Evolutionary conservation across 768 basidiomycete species (phyloP).

Genomic region (Mycena chlorophos): DNA sequence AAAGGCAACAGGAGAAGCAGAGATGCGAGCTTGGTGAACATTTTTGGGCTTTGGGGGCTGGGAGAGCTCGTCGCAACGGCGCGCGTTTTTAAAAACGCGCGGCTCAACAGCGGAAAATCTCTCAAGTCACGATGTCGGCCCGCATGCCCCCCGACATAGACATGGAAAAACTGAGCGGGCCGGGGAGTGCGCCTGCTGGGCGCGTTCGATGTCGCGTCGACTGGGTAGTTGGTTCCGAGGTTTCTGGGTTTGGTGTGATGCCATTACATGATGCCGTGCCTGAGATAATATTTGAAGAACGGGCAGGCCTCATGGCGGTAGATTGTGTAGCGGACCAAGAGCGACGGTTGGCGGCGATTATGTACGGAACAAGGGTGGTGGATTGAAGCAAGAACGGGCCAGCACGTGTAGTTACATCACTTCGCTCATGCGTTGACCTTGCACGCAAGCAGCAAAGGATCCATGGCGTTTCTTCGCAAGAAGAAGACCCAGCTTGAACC

Average conservation of each 20-base stretch:
- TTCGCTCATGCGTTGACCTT: not conserved
- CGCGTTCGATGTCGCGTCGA: too few relatives aligned
- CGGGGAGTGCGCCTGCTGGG: too few relatives aligned
- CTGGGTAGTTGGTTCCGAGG: too few relatives aligned
- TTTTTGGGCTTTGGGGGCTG: not conserved
- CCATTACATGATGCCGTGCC: too few relatives aligned
- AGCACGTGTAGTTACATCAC: not conserved
- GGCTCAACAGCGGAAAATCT: not conserved
- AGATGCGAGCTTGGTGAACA: slow-evolving; percentile 4
- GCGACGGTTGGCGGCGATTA: not conserved
- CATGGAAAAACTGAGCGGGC: too few relatives aligned
- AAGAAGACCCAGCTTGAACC: slow-evolving; percentile 16
- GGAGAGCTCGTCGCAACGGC: not conserved
- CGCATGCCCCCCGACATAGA: too few relatives aligned
- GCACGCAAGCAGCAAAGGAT: too few relatives aligned
- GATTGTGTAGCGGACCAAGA: not conserved
- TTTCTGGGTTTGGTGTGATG: too few relatives aligned
- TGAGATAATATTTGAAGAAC: too few relatives aligned
- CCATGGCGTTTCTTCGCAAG: slow-evolving; percentile 23
- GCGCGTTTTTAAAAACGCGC: not conserved
- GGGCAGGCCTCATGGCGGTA: not conserved
- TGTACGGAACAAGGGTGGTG: too few relatives aligned
- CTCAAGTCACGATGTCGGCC: not conserved
- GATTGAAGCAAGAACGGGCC: not conserved
- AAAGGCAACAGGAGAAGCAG: slow-evolving; percentile 12